phyloP scores from a whole-genome alignment of 768 basidiomycete genomes.

The Pluteus cervinus region DNA sequence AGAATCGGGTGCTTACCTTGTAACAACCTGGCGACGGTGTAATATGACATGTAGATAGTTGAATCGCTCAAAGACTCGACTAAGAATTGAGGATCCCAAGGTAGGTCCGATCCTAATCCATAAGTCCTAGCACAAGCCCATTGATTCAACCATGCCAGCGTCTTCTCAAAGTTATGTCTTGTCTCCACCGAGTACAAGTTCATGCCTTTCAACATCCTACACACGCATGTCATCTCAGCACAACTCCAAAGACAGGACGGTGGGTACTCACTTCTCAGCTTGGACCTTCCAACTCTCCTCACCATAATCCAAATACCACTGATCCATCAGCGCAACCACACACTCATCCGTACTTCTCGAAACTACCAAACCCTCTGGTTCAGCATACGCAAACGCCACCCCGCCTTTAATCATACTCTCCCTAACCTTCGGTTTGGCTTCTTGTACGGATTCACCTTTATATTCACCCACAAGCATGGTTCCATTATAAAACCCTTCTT shows the following conservation, averaged over 20 bases:
- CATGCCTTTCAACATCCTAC: constrained; percentile 77
- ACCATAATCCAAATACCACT: constrained; percentile 99
- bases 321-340: constrained; percentile 96
- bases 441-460: constrained; percentile 83
- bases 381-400: constrained; percentile 86
- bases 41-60: constrained; percentile 98
- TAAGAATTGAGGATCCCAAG: constrained; percentile 95
- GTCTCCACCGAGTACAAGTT: constrained; percentile 91
- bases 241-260: constrained; percentile 18
- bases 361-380: constrained; percentile 88
- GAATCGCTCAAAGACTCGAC: constrained; percentile 97
- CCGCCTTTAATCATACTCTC: constrained; percentile 74
- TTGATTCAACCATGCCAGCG: constrained; percentile 91
- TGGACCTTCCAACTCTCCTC: constrained; percentile 84
- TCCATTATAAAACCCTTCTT: constrained; percentile 96
- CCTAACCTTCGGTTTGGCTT: constrained; percentile 87
- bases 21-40: constrained; percentile 87
- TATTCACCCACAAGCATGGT: constrained; percentile 89
- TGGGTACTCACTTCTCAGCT: constrained; percentile 63
- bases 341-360: constrained; percentile 95
- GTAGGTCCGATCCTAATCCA: constrained; percentile 90
- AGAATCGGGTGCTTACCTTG: constrained; percentile 54
- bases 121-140: constrained; percentile 99
- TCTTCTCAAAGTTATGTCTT: constrained; percentile 85
- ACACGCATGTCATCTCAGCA: constrained; percentile 6